Percentiles rank a stretch among this genome's conserved stretches.
Conservation (phyloP, 768 basidiomycete genomes). For the Boletus speciosus region DNA sequence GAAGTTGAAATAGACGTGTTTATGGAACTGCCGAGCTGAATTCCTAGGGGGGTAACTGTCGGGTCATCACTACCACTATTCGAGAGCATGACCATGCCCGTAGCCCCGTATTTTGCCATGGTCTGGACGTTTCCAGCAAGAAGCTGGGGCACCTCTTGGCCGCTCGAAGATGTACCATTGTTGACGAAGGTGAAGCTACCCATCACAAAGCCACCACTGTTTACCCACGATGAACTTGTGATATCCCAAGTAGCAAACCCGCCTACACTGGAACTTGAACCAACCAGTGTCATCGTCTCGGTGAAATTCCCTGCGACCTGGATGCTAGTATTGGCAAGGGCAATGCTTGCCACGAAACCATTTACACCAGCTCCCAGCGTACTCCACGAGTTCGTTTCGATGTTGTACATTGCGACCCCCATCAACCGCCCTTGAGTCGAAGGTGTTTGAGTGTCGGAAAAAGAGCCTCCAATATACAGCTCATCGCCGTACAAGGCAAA, state of each 20-base stretch:
- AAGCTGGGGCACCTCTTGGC: constrained; percentile 47
- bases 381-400: constrained; percentile 61
- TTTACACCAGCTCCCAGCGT: constrained; percentile 71
- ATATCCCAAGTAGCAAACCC: constrained; percentile 81
- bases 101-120: constrained; percentile 64
- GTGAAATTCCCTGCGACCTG: constrained; percentile 79
- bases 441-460: constrained; percentile 61
- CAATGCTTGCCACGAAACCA: constrained; percentile 66
- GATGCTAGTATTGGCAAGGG: constrained; percentile 46
- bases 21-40: constrained; percentile 46
- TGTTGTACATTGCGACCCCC: constrained; percentile 70
- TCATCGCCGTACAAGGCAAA: constrained; percentile 58
- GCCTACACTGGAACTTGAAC: constrained; percentile 36
- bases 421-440: constrained; percentile 51
- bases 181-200: constrained; percentile 69
- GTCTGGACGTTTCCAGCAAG: constrained; percentile 64
- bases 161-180: constrained; percentile 53
- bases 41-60: constrained; percentile 55
- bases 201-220: constrained; percentile 67
- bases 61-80: constrained; percentile 60
- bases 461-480: constrained; percentile 86
- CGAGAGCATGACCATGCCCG: constrained; percentile 74
- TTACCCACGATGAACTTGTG: constrained; percentile 58
- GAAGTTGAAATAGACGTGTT: constrained; percentile 32
- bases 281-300: constrained; percentile 35